A percentile compares a stretch with the other conserved stretches of the same genome.
Evolutionary conservation across 257 asterid species (phyloP).

Genomic region (Craterostigma plantagineum): DNA sequence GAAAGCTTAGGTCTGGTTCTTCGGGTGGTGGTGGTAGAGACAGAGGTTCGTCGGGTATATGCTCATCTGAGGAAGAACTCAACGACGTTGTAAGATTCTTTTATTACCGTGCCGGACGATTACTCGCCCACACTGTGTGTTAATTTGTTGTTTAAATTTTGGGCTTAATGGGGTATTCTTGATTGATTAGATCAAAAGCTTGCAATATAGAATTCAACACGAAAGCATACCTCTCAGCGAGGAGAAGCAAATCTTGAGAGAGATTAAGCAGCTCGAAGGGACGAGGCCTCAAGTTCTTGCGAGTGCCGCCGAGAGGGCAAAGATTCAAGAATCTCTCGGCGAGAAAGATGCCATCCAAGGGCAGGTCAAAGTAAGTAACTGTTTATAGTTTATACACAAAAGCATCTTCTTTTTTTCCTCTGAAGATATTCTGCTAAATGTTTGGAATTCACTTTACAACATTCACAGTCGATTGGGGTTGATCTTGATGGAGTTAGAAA

Average conservation of each 20-base stretch:
- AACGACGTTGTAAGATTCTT: conserved; percentile 37
- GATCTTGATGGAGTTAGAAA: conserved; percentile 64
- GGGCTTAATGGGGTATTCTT: conserved; percentile 6
- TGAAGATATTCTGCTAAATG: background rate
- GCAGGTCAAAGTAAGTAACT: conserved; percentile 74
- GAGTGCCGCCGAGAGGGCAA: conserved; percentile 51
- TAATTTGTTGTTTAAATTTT: background rate
- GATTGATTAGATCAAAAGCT: conserved; percentile 41
- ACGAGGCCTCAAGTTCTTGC: conserved; percentile 50
- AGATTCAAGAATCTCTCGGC: conserved; percentile 58
- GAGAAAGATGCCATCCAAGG: conserved; percentile 55
- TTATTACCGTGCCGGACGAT: background rate
- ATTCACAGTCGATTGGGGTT: conserved; percentile 42
- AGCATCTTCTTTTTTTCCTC: no score
- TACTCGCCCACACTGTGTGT: background rate
- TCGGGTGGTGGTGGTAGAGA: conserved; percentile 25
- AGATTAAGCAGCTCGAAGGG: conserved; percentile 66
- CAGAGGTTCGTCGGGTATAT: conserved; percentile 20
- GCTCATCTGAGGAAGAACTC: conserved; percentile 69
- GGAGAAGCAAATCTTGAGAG: conserved; percentile 77
- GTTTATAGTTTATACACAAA: no score
- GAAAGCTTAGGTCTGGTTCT: conserved; percentile 31
- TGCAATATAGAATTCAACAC: conserved; percentile 57
- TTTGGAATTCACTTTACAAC: background rate
- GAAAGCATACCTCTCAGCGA: conserved; percentile 69